These are phyloP conservation scores for Volvox carteri DNA, from an alignment of 163 green algal species.

Conservation along the genomic window DNA sequence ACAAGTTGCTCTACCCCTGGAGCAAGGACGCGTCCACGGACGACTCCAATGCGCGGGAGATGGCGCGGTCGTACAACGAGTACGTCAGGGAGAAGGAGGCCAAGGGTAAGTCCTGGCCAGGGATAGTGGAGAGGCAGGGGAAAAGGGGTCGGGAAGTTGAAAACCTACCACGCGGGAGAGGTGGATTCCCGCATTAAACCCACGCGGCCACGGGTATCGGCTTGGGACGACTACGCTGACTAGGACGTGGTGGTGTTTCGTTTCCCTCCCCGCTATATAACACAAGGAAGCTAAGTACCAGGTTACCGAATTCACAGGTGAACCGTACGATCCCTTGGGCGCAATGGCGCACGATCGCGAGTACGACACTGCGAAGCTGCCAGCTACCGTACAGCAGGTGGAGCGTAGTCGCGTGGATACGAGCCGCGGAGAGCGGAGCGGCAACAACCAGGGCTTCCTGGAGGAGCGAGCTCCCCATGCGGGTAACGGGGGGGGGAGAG, in stretches of 20 bases:
- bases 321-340: constrained; percentile 49
- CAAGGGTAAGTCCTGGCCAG: not conserved
- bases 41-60: not conserved
- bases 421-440: not conserved
- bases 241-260: no score
- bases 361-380: constrained; percentile 53
- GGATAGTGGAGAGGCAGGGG: not conserved
- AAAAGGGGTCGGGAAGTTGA: no score
- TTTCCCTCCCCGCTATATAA: no score
- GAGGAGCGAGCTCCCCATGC: constrained; percentile 2
- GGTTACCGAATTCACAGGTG: no score
- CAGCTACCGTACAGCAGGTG: constrained; percentile 37
- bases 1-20: constrained; percentile 56
- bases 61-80: constrained; percentile 26
- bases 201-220: no score
- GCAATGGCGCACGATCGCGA: constrained; percentile 27
- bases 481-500: not conserved
- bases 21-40: constrained; percentile 45
- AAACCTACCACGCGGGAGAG: no score
- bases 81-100: constrained; percentile 37
- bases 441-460: constrained; percentile 41
- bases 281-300: no score
- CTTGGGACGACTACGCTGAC: no score
- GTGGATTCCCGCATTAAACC: no score
- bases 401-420: constrained; percentile 13